Evolutionary conservation across 169 alveolate species (phyloP).

Genomic region (Plasmodium chabaudi): DNA sequence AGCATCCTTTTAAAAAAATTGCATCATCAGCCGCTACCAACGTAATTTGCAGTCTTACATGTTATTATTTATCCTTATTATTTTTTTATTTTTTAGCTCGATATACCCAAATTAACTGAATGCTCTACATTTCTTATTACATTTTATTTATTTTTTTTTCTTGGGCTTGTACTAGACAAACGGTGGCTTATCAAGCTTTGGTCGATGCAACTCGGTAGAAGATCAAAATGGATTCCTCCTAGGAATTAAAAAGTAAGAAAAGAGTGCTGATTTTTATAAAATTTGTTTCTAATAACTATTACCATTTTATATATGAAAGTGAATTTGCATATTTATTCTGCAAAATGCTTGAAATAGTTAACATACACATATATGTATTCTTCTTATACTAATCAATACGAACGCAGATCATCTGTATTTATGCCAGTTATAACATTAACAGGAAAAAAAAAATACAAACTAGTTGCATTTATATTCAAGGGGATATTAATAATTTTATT

Average conservation of each 20-base stretch:
- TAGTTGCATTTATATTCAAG: slow-evolving; percentile 45
- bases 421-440: slow-evolving; percentile 64
- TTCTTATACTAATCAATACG: background rate
- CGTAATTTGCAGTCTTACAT: slow-evolving; percentile 15
- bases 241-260: slow-evolving; percentile 64
- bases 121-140: background rate
- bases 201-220: slow-evolving; percentile 52
- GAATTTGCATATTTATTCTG: background rate
- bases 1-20: slow-evolving; percentile 55
- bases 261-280: background rate
- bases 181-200: slow-evolving; percentile 73
- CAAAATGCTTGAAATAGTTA: background rate
- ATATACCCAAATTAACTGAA: no score
- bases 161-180: slow-evolving; percentile 16
- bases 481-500: slow-evolving; percentile 40
- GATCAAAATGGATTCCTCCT: slow-evolving; percentile 52
- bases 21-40: slow-evolving; percentile 73
- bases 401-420: slow-evolving; percentile 38
- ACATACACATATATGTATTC: background rate
- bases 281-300: background rate
- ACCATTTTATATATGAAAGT: background rate
- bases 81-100: slow-evolving; percentile 1
- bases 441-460: slow-evolving; percentile 42
- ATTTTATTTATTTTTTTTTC: background rate
- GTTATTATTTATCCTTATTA: background rate